Evolutionary conservation across 768 basidiomycete species (phyloP).

Genomic region (Lentinus tigrinus): DNA sequence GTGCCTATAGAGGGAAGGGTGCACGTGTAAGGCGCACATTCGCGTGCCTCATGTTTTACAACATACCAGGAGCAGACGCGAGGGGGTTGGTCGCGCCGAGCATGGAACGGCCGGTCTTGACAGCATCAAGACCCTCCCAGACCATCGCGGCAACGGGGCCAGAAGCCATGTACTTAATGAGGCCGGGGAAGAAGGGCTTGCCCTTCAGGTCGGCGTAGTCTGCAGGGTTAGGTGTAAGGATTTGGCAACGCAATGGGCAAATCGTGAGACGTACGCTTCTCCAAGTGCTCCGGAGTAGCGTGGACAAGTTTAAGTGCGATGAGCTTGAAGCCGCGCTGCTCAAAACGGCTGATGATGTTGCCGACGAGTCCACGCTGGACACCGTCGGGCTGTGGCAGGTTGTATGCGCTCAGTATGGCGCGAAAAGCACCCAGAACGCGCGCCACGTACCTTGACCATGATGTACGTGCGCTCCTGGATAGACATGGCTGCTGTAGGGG

Average conservation of each 20-base stretch:
- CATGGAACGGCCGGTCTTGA: conserved; percentile 95
- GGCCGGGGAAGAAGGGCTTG: conserved; percentile 94
- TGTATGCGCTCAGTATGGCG: background rate
- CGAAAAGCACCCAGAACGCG: conserved; percentile 1
- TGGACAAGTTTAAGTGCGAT: conserved; percentile 89
- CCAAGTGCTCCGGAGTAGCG: conserved; percentile 79
- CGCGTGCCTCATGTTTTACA: background rate
- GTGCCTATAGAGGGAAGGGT: conserved; percentile 54
- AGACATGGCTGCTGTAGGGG: conserved; percentile 53
- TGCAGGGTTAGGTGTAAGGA: conserved; percentile 29
- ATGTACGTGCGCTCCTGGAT: conserved; percentile 91
- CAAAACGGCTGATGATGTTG: conserved; percentile 94
- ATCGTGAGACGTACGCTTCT: conserved; percentile 61
- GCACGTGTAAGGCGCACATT: background rate
- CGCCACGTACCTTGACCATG: conserved; percentile 87
- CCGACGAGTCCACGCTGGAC: conserved; percentile 96
- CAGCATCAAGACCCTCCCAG: conserved; percentile 91
- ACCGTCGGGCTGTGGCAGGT: conserved; percentile 79
- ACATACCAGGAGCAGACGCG: conserved; percentile 77
- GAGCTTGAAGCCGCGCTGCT: conserved; percentile 98
- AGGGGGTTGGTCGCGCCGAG: conserved; percentile 97
- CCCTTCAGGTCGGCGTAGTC: conserved; percentile 95
- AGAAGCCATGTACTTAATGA: conserved; percentile 94
- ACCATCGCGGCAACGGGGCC: conserved; percentile 97
- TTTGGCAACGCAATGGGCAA: background rate